phyloP scores from a whole-genome alignment of 176 grass and related monocot genomes.

The Pharus latifolius region DNA sequence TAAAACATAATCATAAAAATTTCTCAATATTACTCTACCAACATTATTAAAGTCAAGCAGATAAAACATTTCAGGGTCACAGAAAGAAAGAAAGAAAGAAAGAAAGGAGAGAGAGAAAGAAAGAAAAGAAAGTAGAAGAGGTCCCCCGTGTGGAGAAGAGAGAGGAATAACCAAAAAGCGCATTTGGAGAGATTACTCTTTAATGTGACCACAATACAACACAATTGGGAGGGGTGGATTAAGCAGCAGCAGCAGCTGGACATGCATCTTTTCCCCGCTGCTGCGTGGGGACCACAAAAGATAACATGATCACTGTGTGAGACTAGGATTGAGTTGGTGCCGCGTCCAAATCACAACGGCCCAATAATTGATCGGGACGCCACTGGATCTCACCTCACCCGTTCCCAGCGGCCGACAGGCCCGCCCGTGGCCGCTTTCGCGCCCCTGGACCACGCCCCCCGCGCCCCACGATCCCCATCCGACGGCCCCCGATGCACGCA shows the following conservation, averaged over 20 bases:
- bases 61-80: background rate
- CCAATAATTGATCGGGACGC: constrained; percentile 69
- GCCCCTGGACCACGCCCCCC: constrained; percentile 24
- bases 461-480: constrained; percentile 34
- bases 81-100: background rate
- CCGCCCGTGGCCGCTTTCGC: constrained; percentile 30
- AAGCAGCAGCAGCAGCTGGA: no score
- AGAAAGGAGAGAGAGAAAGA: background rate
- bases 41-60: no score
- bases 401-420: constrained; percentile 48
- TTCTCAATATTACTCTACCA: no score
- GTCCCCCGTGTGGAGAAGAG: constrained; percentile 35
- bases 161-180: constrained; percentile 36
- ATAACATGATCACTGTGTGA: constrained; percentile 63
- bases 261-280: background rate
- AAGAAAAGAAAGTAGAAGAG: constrained; percentile 17
- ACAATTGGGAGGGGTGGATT: background rate
- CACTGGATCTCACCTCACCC: constrained; percentile 6
- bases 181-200: constrained; percentile 21
- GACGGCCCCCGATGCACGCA: constrained; percentile 4
- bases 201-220: constrained; percentile 7
- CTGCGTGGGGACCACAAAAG: constrained; percentile 21
- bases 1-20: no score
- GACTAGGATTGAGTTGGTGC: constrained; percentile 61
- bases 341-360: constrained; percentile 54